These are phyloP conservation scores for Beauveria asiatica DNA, from an alignment of 2,329 filamentous ascomycete genomes.

Conservation along the genomic window DNA sequence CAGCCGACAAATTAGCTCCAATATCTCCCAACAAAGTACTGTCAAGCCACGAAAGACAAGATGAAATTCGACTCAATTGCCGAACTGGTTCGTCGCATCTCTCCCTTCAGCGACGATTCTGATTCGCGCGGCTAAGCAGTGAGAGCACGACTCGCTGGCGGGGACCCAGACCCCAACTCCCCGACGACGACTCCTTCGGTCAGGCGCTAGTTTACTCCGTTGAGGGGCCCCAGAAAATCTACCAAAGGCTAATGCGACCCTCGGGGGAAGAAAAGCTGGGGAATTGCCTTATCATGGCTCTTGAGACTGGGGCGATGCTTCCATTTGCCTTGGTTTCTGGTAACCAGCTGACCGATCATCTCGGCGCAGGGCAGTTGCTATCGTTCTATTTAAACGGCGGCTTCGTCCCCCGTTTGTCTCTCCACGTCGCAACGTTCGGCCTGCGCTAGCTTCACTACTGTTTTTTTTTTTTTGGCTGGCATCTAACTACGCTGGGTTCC, in stretches of 20 bases:
- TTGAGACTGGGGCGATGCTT: not conserved
- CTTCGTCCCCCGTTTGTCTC: not conserved
- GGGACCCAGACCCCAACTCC: not conserved
- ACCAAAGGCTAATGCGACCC: not conserved
- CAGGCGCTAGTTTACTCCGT: not conserved
- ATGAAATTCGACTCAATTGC: not conserved
- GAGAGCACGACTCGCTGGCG: not conserved
- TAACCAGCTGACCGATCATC: not conserved
- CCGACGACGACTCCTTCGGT: not conserved
- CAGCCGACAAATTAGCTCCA: not conserved
- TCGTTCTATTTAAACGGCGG: not conserved
- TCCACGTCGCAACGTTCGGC: not conserved
- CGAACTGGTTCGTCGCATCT: not conserved
- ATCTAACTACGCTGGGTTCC: not conserved
- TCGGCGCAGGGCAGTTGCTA: not conserved
- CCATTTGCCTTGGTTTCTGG: not conserved
- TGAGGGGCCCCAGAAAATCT: slow-evolving; percentile 1
- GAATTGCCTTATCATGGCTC: not conserved
- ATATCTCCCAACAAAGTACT: not conserved
- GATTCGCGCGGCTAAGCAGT: not conserved
- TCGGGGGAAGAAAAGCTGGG: slow-evolving; percentile 6
- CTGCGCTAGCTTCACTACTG: not conserved
- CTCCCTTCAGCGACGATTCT: not conserved
- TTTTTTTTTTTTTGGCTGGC: not conserved
- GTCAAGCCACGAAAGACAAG: not conserved